Evolutionary conservation across 2,329 filamentous ascomycete genomes (phyloP).

Genomic region (Fusarium anguioides): DNA sequence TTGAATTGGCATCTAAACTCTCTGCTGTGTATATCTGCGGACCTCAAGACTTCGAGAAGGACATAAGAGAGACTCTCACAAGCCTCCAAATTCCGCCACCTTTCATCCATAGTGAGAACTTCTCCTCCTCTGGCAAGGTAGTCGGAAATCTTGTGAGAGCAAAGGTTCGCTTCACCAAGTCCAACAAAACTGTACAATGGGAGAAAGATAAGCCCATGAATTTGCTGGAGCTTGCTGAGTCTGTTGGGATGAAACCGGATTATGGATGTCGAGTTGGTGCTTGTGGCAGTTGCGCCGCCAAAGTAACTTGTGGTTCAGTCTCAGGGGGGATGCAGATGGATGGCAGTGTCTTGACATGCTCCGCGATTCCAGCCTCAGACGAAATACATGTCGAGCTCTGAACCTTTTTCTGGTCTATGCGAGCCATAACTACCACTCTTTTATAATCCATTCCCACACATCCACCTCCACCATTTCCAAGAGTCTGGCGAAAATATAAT

Average conservation of each 20-base stretch:
- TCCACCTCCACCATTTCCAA: background rate
- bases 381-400: background rate
- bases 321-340: background rate
- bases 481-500: background rate
- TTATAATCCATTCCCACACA: background rate
- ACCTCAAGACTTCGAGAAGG: background rate
- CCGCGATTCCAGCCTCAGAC: background rate
- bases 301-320: background rate
- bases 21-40: background rate
- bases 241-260: background rate
- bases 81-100: background rate
- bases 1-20: background rate
- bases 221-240: constrained; percentile 6
- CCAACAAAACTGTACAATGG: background rate
- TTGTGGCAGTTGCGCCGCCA: background rate
- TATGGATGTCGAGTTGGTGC: background rate
- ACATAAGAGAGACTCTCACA: background rate
- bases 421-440: background rate
- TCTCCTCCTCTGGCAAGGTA: background rate
- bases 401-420: background rate
- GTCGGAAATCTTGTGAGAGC: background rate
- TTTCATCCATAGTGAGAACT: constrained; percentile 6
- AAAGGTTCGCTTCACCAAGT: constrained; percentile 5
- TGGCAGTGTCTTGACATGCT: background rate
- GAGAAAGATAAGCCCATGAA: background rate